A percentile compares a stretch with the other conserved stretches of the same genome.
These are phyloP conservation scores for Pseudozyma tsukubaensis DNA, from an alignment of 1,284 basidiomycete genomes.

Conservation along the genomic window DNA sequence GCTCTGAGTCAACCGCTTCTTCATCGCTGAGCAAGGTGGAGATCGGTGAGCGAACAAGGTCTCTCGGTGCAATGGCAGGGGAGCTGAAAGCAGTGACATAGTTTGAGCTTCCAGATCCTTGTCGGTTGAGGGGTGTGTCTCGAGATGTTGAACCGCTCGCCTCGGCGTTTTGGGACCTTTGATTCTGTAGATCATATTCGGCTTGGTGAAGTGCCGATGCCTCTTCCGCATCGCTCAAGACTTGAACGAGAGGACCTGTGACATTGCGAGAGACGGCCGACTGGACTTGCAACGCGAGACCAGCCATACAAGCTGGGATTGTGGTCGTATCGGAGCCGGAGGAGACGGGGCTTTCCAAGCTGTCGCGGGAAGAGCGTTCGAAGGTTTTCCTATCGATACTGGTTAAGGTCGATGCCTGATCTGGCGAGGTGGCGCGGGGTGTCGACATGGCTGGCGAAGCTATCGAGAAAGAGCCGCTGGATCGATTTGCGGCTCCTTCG, in stretches of 20 bases:
- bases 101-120: slow-evolving; percentile 16
- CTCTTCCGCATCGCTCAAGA: slow-evolving; percentile 36
- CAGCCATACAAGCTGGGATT: slow-evolving; percentile 31
- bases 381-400: slow-evolving; percentile 8
- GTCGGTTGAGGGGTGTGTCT: slow-evolving; percentile 5
- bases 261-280: slow-evolving; percentile 45
- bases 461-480: slow-evolving; percentile 24
- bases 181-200: background rate
- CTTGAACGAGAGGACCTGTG: slow-evolving; percentile 45
- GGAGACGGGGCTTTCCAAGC: slow-evolving; percentile 8
- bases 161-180: slow-evolving; percentile 1
- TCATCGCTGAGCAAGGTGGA: slow-evolving; percentile 13
- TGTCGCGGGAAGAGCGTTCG: slow-evolving; percentile 13
- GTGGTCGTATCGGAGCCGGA: slow-evolving; percentile 9
- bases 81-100: slow-evolving; percentile 37
- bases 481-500: slow-evolving; percentile 14
- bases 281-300: slow-evolving; percentile 40
- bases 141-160: slow-evolving; percentile 2
- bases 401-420: slow-evolving; percentile 8
- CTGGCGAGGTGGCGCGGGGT: slow-evolving; percentile 36
- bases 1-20: slow-evolving; percentile 21
- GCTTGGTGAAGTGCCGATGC: slow-evolving; percentile 16
- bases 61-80: slow-evolving; percentile 15
- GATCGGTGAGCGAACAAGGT: background rate
- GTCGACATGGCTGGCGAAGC: slow-evolving; percentile 38